Percentiles rank a stretch among this genome's conserved stretches.
Evolutionary conservation across 2,329 filamentous ascomycete species (phyloP).

Genomic region (Trichoderma polysporum): DNA sequence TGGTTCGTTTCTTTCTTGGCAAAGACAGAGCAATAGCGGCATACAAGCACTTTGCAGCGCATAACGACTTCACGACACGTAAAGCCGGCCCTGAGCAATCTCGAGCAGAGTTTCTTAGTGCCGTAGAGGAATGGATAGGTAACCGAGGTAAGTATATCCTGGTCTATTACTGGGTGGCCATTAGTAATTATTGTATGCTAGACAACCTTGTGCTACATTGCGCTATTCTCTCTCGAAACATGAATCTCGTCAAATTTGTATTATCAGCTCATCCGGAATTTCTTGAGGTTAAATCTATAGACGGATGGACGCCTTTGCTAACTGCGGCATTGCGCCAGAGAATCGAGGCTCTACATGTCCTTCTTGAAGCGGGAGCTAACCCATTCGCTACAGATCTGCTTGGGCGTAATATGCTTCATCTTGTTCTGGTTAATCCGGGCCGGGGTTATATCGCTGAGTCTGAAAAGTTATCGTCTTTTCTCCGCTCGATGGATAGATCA

Average conservation of each 20-base stretch:
- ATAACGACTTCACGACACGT: not conserved
- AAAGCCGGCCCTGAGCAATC: not conserved
- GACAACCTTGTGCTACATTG: constrained; percentile 5
- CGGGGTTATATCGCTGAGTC: not conserved
- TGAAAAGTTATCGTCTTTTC: not conserved
- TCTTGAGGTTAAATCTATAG: constrained; percentile 1
- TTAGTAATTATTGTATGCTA: not conserved
- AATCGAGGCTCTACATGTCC: not conserved
- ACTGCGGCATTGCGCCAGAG: not conserved
- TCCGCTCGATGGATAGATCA: not conserved
- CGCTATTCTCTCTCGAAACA: not conserved
- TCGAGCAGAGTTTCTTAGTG: not conserved
- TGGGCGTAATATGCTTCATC: constrained; percentile 4
- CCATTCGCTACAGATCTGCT: not conserved
- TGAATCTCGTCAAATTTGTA: not conserved
- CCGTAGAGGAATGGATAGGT: not conserved
- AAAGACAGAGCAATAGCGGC: not conserved
- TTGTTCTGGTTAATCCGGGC: not conserved
- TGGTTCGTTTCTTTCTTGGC: not conserved
- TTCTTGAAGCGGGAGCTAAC: constrained; percentile 3
- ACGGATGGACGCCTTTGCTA: not conserved
- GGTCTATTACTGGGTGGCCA: not conserved
- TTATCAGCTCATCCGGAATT: not conserved
- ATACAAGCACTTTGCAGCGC: not conserved
- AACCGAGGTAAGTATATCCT: not conserved